phyloP scores from a whole-genome alignment of 2,329 filamentous ascomycete genomes.

The Pyricularia sp. region DNA sequence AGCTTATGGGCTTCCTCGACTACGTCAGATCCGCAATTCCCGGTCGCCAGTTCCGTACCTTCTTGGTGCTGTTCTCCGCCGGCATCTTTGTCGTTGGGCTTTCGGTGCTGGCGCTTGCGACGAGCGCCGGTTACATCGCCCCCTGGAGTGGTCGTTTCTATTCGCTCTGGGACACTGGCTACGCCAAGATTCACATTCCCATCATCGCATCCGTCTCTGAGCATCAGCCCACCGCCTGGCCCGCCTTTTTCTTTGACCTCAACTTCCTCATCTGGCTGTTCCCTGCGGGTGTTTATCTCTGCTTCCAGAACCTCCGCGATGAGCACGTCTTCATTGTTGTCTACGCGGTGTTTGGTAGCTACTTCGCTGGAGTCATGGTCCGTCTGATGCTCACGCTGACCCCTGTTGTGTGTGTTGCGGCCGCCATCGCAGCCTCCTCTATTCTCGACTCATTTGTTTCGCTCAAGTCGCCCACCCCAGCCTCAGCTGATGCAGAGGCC shows the following conservation, averaged over 20 bases:
- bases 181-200: constrained; percentile 97
- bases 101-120: constrained; percentile 67
- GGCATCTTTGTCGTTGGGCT: constrained; percentile 63
- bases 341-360: constrained; percentile 91
- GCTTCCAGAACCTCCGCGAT: constrained; percentile 85
- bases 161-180: constrained; percentile 96
- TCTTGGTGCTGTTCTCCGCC: constrained; percentile 65
- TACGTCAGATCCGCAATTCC: constrained; percentile 81
- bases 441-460: constrained; percentile 79
- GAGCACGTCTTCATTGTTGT: constrained; percentile 98
- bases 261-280: constrained; percentile 99
- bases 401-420: constrained; percentile 88
- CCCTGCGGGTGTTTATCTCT: constrained; percentile 95
- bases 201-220: constrained; percentile 99
- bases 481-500: constrained; percentile 29
- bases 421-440: constrained; percentile 75
- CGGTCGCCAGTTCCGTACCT: constrained; percentile 85
- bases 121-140: constrained; percentile 80
- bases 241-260: constrained; percentile 97
- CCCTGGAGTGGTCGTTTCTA: constrained; percentile 99
- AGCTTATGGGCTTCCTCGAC: constrained; percentile 84
- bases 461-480: constrained; percentile 45
- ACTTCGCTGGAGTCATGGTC: constrained; percentile 99
- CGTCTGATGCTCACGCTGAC: constrained; percentile 96
- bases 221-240: constrained; percentile 98